phyloP scores from a whole-genome alignment of 148 eudicot species.

The Agrostemma githago region DNA sequence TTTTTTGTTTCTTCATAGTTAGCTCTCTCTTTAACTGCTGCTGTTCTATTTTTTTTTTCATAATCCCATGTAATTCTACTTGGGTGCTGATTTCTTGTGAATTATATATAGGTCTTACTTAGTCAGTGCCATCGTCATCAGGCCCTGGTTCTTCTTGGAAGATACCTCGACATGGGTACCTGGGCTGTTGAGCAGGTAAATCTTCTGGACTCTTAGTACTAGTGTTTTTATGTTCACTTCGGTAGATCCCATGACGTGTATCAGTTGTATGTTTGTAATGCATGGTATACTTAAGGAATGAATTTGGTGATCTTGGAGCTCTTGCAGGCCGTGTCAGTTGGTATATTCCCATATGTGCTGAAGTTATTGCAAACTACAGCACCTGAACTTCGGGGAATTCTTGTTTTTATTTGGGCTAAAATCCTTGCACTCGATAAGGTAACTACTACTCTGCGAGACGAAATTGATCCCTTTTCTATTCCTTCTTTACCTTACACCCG shows the following conservation, averaged over 20 bases:
- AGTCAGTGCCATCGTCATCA: slow-evolving; percentile 92
- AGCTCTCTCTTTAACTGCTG: not conserved
- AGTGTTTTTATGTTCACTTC: not conserved
- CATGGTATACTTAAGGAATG: not conserved
- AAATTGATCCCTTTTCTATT: too few relatives aligned
- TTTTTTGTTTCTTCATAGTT: not conserved
- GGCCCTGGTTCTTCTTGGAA: slow-evolving; percentile 94
- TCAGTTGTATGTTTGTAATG: not conserved
- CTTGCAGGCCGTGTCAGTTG: slow-evolving; percentile 89
- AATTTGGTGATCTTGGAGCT: slow-evolving; percentile 11
- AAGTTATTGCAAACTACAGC: slow-evolving; percentile 88
- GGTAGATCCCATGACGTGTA: not conserved
- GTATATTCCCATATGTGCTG: slow-evolving; percentile 89
- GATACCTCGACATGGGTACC: slow-evolving; percentile 97
- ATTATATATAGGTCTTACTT: slow-evolving; percentile 62
- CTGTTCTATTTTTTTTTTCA: slow-evolving; percentile 4
- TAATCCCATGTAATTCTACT: not conserved
- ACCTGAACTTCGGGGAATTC: slow-evolving; percentile 89
- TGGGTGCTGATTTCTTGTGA: slow-evolving; percentile 15
- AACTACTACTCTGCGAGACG: not conserved
- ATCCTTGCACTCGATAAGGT: slow-evolving; percentile 90
- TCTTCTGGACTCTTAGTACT: slow-evolving; percentile 10
- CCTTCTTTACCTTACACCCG: too few relatives aligned
- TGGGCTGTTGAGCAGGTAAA: slow-evolving; percentile 98
- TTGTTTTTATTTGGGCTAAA: slow-evolving; percentile 97